phyloP scores from a whole-genome alignment of 345 rosid genomes.

The Lenwebbia sp. region DNA sequence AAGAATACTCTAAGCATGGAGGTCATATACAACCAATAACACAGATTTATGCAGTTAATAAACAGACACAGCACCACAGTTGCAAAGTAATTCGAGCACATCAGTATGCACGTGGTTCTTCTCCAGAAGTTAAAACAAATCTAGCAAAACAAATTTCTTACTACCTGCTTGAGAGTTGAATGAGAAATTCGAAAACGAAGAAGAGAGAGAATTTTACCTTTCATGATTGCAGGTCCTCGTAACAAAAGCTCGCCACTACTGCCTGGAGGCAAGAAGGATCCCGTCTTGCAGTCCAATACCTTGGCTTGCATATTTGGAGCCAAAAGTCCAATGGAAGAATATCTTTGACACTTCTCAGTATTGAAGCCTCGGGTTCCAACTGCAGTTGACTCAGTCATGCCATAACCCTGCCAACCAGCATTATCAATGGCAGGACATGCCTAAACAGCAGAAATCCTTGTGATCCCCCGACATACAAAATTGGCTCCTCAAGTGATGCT shows the following conservation, averaged over 20 bases:
- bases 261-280: conserved; percentile 55
- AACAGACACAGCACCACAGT: neutral
- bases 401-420: conserved; percentile 56
- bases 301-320: conserved; percentile 87
- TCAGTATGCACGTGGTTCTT: neutral
- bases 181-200: neutral
- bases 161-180: neutral
- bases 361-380: conserved; percentile 81
- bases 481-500: neutral
- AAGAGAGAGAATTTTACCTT: conserved; percentile 25
- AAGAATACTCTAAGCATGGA: neutral
- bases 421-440: neutral
- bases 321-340: conserved; percentile 62
- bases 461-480: neutral
- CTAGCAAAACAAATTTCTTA: neutral
- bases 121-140: neutral
- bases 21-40: neutral
- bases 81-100: neutral
- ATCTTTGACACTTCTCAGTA: conserved; percentile 16
- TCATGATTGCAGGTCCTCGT: conserved; percentile 74
- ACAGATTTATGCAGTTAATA: neutral
- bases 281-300: conserved; percentile 57
- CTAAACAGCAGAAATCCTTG: neutral
- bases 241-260: conserved; percentile 75
- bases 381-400: conserved; percentile 79